Evolutionary conservation across 2,329 filamentous ascomycete species (phyloP), one percentile per base, ranked within the genome.

Genomic region (Didymella arachidicola): DNA sequence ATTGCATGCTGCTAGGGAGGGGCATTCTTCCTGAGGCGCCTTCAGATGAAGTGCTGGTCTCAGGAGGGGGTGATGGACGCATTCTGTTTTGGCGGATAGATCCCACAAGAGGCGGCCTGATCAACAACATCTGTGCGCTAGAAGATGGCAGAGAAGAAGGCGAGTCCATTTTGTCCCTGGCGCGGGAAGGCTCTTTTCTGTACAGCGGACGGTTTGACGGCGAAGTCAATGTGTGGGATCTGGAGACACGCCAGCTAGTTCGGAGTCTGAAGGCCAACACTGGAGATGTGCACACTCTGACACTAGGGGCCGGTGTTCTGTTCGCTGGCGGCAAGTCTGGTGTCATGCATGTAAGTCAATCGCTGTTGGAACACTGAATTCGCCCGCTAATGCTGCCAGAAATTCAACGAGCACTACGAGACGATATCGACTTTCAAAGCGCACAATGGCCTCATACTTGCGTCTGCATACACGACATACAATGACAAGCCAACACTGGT

Each of bases 141-240:
- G 84, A 88, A 59, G 88, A 88, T 65, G 84, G 83, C 2, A 71
- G 81, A 47, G 81, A 83, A 57, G 81, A 82, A 64, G 84, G 83
- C n/a, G 84, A 86, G 57, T 83, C 85, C 2, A 85, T 90, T 2
- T 81, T 97, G 58, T 95, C 92, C 0, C 83, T 99, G 51, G 89
- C 91, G 5, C 84, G 96, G 2, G 93, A 98, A 62, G 93, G 92
- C 0, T 93, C 93, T 0, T 96, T 99, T 65, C 83, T 99, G 4
- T 99, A 98, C 73, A 92, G 91, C 59, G 95, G 95, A 45, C 90
- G 96, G 67, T 85, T 93, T 1, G 88, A 91, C 38, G 96, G 95
- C 22, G 86, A 96, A 49, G 87, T 99, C 59, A 94, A 98, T 74
- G 86, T 99, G 11, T 99, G 96, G 94, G 96, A 99, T 73, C 83